phyloP scores from a whole-genome alignment of 495 filamentous ascomycete genomes.

The Bryoglossum gracile region DNA sequence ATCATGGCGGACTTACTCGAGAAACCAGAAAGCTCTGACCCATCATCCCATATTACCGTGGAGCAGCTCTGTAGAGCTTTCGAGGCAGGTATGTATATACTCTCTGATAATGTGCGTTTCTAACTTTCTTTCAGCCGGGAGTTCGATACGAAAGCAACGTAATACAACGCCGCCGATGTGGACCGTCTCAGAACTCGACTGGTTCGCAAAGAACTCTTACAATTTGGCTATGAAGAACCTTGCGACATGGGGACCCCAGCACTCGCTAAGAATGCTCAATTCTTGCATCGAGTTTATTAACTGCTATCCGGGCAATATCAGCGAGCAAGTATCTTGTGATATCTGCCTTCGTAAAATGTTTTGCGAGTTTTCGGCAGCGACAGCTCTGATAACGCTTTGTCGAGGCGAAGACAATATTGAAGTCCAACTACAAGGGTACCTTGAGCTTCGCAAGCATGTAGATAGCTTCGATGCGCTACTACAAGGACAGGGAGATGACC shows the following conservation, averaged over 20 bases:
- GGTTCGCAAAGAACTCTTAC: constrained; percentile 75
- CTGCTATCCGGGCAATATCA: constrained; percentile 46
- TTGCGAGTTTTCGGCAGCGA: constrained; percentile 60
- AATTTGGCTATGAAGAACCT: constrained; percentile 60
- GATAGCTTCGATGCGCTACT: constrained; percentile 49
- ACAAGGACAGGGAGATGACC: constrained; percentile 28
- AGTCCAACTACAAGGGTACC: constrained; percentile 52
- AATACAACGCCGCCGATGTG: constrained; percentile 40
- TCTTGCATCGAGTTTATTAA: constrained; percentile 56
- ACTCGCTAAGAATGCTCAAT: constrained; percentile 48
- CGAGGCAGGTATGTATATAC: constrained; percentile 53
- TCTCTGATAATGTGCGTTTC: too few species aligned
- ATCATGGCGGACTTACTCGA: constrained; percentile 51
- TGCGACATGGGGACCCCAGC: constrained; percentile 42
- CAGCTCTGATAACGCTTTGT: constrained; percentile 52
- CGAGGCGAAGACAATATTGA: constrained; percentile 56
- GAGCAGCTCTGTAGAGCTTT: constrained; percentile 55
- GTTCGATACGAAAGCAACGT: constrained; percentile 37
- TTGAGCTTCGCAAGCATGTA: constrained; percentile 47
- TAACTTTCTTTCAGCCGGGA: constrained; percentile 31
- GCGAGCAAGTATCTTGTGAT: constrained; percentile 36
- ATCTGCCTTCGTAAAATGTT: constrained; percentile 52
- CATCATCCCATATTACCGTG: constrained; percentile 21
- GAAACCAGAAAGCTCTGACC: constrained; percentile 20
- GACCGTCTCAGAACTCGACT: constrained; percentile 58